Conservation (phyloP, 495 filamentous ascomycete genomes). For the Penicillium subrubescens region DNA sequence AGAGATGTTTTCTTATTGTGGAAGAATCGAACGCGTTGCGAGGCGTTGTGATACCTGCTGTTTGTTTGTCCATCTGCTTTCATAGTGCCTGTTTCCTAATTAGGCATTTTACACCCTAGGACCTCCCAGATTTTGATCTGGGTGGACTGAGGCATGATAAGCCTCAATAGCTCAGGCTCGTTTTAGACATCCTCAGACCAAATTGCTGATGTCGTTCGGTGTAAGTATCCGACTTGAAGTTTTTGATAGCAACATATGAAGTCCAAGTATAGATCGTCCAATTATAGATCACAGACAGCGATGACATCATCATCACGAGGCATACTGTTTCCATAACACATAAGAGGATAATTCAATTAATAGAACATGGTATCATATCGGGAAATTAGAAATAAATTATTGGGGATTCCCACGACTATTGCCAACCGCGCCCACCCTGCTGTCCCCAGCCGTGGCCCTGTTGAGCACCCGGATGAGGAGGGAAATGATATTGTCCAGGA, state of each 20-base stretch:
- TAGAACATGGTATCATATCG: neutral
- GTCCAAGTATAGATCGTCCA: neutral
- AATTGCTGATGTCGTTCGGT: neutral
- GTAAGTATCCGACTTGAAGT: neutral
- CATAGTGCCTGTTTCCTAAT: neutral
- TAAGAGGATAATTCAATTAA: neutral
- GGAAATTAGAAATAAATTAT: slow-evolving; percentile 6
- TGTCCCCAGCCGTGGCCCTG: slow-evolving; percentile 26
- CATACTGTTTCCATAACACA: neutral
- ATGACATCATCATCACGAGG: neutral
- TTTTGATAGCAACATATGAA: neutral
- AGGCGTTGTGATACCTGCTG: neutral
- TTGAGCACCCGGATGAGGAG: slow-evolving; percentile 34
- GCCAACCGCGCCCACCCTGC: slow-evolving; percentile 29
- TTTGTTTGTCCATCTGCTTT: neutral
- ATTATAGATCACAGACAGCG: neutral
- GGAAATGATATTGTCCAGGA: slow-evolving; percentile 42
- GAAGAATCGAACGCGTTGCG: neutral
- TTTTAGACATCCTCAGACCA: neutral
- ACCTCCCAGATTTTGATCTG: neutral
- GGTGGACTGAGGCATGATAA: neutral
- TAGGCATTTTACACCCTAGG: neutral
- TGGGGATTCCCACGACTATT: slow-evolving; percentile 9
- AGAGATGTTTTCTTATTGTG: neutral
- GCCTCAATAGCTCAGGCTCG: too few relatives aligned